A percentile compares a stretch with the other conserved stretches of the same genome.
phyloP scores from a whole-genome alignment of 2,329 filamentous ascomycete species.

The Chaetomiaceae sp. region DNA sequence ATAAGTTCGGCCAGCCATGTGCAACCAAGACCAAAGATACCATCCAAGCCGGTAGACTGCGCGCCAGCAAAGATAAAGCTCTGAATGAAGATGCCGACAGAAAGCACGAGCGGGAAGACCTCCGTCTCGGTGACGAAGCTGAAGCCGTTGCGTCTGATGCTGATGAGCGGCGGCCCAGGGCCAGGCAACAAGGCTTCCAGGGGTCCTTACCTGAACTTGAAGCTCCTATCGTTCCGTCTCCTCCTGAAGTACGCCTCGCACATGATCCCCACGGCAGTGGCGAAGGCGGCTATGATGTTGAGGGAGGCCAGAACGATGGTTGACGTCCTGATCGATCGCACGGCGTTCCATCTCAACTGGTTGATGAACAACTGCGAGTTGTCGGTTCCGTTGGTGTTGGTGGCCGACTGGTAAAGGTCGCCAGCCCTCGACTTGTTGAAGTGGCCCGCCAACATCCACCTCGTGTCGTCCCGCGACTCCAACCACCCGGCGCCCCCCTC shows the following conservation, averaged over 20 bases:
- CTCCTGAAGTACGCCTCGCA: constrained; percentile 47
- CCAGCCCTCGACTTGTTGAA: constrained; percentile 16
- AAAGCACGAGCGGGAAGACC: constrained; percentile 50
- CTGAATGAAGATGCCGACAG: constrained; percentile 52
- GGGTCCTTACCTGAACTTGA: constrained; percentile 36
- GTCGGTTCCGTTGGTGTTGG: constrained; percentile 38
- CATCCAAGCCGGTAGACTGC: constrained; percentile 49
- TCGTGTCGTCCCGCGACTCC: constrained; percentile 27
- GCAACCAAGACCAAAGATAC: constrained; percentile 47
- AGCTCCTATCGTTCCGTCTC: constrained; percentile 36
- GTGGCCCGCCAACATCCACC: constrained; percentile 12
- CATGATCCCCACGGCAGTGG: constrained; percentile 50
- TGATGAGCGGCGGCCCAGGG: constrained; percentile 5
- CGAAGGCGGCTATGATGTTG: constrained; percentile 53
- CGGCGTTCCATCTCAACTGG: constrained; percentile 45
- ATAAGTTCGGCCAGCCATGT: constrained; percentile 49
- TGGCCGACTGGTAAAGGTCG: constrained; percentile 22
- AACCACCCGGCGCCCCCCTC: constrained; percentile 26
- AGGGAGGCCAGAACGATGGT: constrained; percentile 56
- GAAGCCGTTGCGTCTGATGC: constrained; percentile 33
- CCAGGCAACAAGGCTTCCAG: not conserved
- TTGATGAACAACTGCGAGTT: constrained; percentile 40
- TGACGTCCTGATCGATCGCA: constrained; percentile 54
- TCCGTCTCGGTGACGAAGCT: constrained; percentile 43
- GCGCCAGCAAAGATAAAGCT: constrained; percentile 51